Percentiles rank a stretch among this genome's conserved stretches.
phyloP scores from a whole-genome alignment of 768 basidiomycete species.

The Obba rivulosa region DNA sequence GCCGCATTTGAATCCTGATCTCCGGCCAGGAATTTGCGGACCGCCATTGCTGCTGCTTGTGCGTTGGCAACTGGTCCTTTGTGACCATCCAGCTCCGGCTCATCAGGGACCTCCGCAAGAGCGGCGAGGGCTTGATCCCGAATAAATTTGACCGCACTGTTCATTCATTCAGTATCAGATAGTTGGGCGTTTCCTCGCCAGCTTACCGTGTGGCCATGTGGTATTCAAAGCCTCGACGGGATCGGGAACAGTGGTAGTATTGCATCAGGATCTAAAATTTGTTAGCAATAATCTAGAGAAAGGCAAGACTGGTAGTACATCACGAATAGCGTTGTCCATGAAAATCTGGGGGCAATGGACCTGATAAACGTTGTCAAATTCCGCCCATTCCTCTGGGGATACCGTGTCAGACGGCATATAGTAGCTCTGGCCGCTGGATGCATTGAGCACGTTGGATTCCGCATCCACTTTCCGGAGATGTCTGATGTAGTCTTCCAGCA shows the following conservation, averaged over 20 bases:
- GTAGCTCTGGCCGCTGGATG: constrained; percentile 42
- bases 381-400: constrained; percentile 65
- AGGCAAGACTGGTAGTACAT: constrained; percentile 45
- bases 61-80: constrained; percentile 39
- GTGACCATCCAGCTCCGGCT: constrained; percentile 21
- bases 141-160: constrained; percentile 81
- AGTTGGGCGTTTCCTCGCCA: constrained; percentile 4
- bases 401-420: constrained; percentile 65
- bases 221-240: constrained; percentile 77
- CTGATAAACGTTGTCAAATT: constrained; percentile 89
- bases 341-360: constrained; percentile 82
- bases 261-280: constrained; percentile 62
- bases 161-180: constrained; percentile 2
- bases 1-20: constrained; percentile 41
- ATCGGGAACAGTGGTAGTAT: constrained; percentile 81
- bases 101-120: constrained; percentile 22
- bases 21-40: constrained; percentile 59
- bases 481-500: constrained; percentile 57
- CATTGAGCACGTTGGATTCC: constrained; percentile 24
- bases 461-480: constrained; percentile 45
- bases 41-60: constrained; percentile 59
- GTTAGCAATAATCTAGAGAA: neutral
- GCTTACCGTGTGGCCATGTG: constrained; percentile 79
- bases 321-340: constrained; percentile 70
- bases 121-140: constrained; percentile 68